These are phyloP conservation scores for Aspergillus amoenus DNA, from an alignment of 2,329 filamentous ascomycete species.

Conservation along the genomic window DNA sequence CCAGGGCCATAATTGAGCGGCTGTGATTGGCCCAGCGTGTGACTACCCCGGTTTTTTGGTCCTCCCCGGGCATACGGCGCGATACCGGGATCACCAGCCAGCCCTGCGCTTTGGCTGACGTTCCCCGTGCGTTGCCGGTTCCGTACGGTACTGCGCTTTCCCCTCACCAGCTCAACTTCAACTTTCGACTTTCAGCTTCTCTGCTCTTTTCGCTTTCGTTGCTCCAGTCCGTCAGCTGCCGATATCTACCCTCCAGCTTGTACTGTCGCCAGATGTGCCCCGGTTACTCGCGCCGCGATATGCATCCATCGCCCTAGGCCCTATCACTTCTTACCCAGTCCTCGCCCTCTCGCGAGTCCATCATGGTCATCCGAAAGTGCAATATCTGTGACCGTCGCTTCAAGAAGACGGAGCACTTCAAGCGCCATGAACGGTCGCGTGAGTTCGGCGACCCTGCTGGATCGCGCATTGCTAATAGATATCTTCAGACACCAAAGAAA, in stretches of 20 bases:
- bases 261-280: not conserved
- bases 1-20: not conserved
- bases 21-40: not conserved
- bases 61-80: constrained; percentile 3
- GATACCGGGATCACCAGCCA: not conserved
- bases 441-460: constrained; percentile 26
- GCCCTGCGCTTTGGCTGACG: not conserved
- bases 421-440: constrained; percentile 57
- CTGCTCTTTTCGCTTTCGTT: not conserved
- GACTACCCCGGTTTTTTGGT: not conserved
- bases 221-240: not conserved
- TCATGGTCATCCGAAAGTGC: constrained; percentile 46
- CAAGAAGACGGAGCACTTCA: constrained; percentile 57
- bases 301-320: not conserved
- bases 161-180: not conserved
- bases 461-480: not conserved
- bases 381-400: constrained; percentile 54
- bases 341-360: constrained; percentile 16
- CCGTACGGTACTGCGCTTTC: not conserved
- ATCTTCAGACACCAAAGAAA: constrained; percentile 52
- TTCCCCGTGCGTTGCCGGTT: not conserved
- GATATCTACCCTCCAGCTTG: not conserved
- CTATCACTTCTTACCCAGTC: not conserved
- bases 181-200: not conserved
- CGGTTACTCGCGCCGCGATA: not conserved